These are phyloP conservation scores for Yamadazyma friedrichii DNA, from an alignment of 1,139 yeast genomes.

Conservation along the genomic window DNA sequence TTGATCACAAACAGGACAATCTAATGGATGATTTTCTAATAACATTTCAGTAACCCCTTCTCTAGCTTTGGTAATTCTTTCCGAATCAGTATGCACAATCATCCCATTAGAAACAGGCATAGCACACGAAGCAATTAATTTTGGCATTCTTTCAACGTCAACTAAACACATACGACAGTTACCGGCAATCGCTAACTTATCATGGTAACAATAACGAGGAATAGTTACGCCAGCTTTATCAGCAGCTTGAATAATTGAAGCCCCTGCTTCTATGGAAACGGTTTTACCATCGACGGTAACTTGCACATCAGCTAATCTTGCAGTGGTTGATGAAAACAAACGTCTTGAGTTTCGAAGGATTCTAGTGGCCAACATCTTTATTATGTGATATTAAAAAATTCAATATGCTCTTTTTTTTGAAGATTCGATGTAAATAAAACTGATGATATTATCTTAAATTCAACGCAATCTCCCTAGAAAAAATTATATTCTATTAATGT, in stretches of 20 bases:
- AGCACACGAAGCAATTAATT: conserved; percentile 88
- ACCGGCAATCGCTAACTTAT: conserved; percentile 89
- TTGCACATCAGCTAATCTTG: conserved; percentile 57
- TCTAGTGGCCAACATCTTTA: conserved; percentile 18
- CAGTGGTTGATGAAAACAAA: conserved; percentile 27
- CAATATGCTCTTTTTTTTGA: background rate
- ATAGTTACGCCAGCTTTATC: conserved; percentile 87
- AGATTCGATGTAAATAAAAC: background rate
- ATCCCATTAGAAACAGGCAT: conserved; percentile 88
- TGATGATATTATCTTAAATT: background rate
- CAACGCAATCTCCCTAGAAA: conserved; percentile 2
- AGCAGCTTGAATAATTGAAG: conserved; percentile 88
- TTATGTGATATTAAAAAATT: background rate
- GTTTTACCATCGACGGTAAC: conserved; percentile 77
- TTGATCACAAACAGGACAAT: conserved; percentile 92
- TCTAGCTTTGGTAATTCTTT: conserved; percentile 79
- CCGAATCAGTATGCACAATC: conserved; percentile 82
- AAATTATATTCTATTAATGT: background rate
- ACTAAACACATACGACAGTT: conserved; percentile 94
- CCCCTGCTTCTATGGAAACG: conserved; percentile 80
- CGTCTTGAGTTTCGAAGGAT: conserved; percentile 28
- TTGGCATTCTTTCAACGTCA: conserved; percentile 87
- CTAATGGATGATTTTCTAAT: conserved; percentile 86
- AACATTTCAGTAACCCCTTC: conserved; percentile 92
- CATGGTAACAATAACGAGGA: conserved; percentile 91